Evolutionary conservation across 2,329 filamentous ascomycete genomes (phyloP), one percentile per base, ranked within the genome.

Genomic region (Pestalotiopsis sp.): DNA sequence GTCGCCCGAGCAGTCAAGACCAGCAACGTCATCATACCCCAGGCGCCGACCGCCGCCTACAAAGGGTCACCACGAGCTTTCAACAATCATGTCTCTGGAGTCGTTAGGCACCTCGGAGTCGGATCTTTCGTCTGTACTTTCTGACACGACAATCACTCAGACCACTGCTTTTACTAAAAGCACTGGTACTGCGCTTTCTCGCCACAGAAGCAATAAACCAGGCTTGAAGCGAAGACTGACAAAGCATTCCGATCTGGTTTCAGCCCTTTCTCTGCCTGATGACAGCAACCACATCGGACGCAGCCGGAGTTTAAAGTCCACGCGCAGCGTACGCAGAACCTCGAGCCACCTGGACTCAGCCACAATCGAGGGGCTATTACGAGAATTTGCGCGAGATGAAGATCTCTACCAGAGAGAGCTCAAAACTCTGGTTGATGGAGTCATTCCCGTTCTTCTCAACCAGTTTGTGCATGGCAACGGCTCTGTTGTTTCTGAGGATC

Each of bases 201-300:
- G 78, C 67, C 81, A 76, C 80, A 83, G 76, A 74, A 85, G 73
- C 78, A 82, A 83, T 72, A 85, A 81, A 70, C 80, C 85, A 1
- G 85, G 83, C 57, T 81, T 93, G 40, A 93, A 92, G 78, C 88
- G 93, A 70, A 89, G 92, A 68, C 85, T 97, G 52, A 97, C 94
- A 3, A 97, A 93, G 68, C 94, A 98, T 79, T 94, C 94, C 17
- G 96, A 99, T 78, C 85, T 99, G 26, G 93, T 99, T 52, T 98
- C 96, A 0, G 94, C 97, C 2, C 84, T 99, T 9, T 98, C 94
- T 0, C 81, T 93, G 68, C 89, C 91, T 0, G 85, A 90, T 68
- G 81, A 88, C 67, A 80, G 80, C 44, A 80, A 82, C 30, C 81
- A 87, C 40, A 85, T 88, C 64, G 85, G 86, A 62, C 86, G 90